phyloP scores from a whole-genome alignment of 306 rosid genomes.

The Corylus americana region DNA sequence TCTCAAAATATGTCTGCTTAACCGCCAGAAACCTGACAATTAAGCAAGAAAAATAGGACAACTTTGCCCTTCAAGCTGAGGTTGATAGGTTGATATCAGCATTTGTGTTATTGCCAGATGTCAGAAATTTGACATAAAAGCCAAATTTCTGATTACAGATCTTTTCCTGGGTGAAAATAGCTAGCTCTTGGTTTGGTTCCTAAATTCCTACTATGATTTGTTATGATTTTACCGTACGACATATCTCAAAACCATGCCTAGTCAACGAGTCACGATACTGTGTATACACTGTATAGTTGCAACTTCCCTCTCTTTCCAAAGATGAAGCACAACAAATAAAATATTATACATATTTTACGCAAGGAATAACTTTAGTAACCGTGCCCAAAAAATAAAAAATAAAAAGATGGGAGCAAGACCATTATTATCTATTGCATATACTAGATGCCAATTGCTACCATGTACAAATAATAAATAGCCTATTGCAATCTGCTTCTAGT shows the following conservation, averaged over 20 bases:
- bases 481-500: not conserved
- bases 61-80: not conserved
- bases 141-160: not conserved
- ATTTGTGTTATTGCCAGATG: not conserved
- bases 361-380: not conserved
- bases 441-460: not conserved
- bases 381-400: not conserved
- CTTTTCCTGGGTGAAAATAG: not conserved
- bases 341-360: not conserved
- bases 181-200: not conserved
- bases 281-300: slow-evolving; percentile 4
- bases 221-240: not conserved
- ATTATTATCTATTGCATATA: not conserved
- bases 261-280: slow-evolving; percentile 6
- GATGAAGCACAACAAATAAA: too few species aligned
- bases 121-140: not conserved
- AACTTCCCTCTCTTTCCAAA: not conserved
- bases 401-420: not conserved
- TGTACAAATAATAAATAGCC: not conserved
- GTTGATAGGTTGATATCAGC: not conserved
- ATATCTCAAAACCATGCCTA: not conserved
- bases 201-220: not conserved
- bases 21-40: not conserved
- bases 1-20: not conserved
- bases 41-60: not conserved